Evolutionary conservation across 768 basidiomycete species (phyloP), one percentile per base, ranked within the genome.

Genomic region (Fistulinella prunicolor): DNA sequence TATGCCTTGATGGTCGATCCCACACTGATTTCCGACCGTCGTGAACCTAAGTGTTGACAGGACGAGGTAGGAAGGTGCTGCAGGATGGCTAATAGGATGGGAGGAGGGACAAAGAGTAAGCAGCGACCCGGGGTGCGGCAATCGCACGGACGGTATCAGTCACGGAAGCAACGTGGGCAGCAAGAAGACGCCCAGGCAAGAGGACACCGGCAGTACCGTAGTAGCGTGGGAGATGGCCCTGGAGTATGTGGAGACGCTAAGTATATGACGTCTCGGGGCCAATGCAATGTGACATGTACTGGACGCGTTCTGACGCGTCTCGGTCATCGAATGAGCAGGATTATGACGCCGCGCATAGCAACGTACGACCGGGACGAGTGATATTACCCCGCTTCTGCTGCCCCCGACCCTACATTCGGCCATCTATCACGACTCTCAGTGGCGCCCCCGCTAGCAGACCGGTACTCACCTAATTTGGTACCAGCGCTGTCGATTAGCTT

Each of bases 151-250:
- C 14, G 32, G 26, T 36, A 42, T 38, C 23, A 52, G 44, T 49
- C 50, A 40, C 47, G 59, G 54, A 60, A 53, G 53, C 52, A 66
- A 49, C 58, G 55, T 57, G 64, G 51, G 28, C 29, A 19, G 44
- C 2, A 38, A 40, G 32, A 30, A 51, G 46, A 39, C 45, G 47
- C 44, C 28, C n/a, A n/a, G 23, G 22, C n/a, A 3, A 37, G 42
- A 46, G 47, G 37, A 47, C 19, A n/a, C n/a, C n/a, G n/a, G n/a
- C n/a, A n/a, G n/a, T n/a, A n/a, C n/a, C n/a, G n/a, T n/a, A 38
- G 34, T 21, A 49, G 45, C 58, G 59, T 58, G 57, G 55, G 52
- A 59, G 49, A 55, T 8, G 32, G 32, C 5, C 12, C 32, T 49
- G 51, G 50, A 28, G 50, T 23, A 44, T 13, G 40, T 28, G 37